Percentiles rank a stretch among this genome's conserved stretches.
Conservation (phyloP, 148 eudicot species). For the Camellia lanceoleosa region DNA sequence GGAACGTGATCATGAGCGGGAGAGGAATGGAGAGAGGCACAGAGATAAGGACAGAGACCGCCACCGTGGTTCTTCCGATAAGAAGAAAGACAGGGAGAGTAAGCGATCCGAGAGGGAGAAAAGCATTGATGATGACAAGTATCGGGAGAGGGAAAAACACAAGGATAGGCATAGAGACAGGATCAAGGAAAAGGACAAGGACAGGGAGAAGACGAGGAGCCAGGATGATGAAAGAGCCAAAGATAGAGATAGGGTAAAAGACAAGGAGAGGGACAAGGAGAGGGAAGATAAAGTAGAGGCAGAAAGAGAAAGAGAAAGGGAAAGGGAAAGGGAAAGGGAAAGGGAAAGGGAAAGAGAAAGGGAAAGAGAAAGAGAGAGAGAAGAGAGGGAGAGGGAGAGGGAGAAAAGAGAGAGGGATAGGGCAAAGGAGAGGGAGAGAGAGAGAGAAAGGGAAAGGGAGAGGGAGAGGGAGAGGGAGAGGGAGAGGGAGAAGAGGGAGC, state of each 20-base stretch:
- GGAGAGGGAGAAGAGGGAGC: slow-evolving; percentile 8
- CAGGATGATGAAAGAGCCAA: slow-evolving; percentile 8
- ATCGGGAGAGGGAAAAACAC: slow-evolving; percentile 29
- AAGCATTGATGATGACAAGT: slow-evolving; percentile 33
- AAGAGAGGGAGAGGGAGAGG: slow-evolving; percentile 11
- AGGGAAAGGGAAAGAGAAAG: slow-evolving; percentile 10
- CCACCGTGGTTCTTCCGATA: slow-evolving; percentile 4
- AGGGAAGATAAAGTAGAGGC: background rate
- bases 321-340: slow-evolving; percentile 7
- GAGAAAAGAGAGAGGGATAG: slow-evolving; percentile 20
- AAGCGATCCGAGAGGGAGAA: slow-evolving; percentile 24
- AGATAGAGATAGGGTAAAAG: background rate
- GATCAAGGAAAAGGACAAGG: slow-evolving; percentile 7
- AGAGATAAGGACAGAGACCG: slow-evolving; percentile 12
- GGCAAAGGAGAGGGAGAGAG: background rate
- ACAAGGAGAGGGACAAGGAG: slow-evolving; percentile 4
- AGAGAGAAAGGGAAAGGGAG: background rate
- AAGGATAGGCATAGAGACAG: slow-evolving; percentile 25
- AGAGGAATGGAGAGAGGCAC: slow-evolving; percentile 12
- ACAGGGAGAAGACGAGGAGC: slow-evolving; percentile 1
- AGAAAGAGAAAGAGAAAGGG: slow-evolving; percentile 17
- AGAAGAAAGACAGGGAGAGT: slow-evolving; percentile 19
- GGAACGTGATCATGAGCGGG: slow-evolving; percentile 1
- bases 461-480: slow-evolving; percentile 10
- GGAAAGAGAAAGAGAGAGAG: slow-evolving; percentile 5